Evolutionary conservation across 2,329 filamentous ascomycete species (phyloP), one percentile per base, ranked within the genome.

Genomic region (Neocatenulostroma microsporum): DNA sequence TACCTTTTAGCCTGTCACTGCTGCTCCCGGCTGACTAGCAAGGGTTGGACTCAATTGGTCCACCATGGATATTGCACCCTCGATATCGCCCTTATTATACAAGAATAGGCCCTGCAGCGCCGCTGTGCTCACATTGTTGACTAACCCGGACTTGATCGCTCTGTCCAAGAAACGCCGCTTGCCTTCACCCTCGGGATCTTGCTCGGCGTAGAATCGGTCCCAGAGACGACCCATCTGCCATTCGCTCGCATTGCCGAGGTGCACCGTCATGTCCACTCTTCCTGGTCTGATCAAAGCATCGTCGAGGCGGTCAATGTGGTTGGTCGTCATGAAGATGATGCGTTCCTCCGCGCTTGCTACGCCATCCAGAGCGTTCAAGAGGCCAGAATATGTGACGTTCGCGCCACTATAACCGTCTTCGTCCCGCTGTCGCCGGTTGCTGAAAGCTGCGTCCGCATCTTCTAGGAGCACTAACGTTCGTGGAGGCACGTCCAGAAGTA

Each of bases 271-370:
- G 61, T 98, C 91, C 1, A 98, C 87, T 32, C 91, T 76, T 1
- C 91, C 91, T 0, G 91, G 91, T 17, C 91, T 74, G 31, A 96
- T 85, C 27, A 98, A 65, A 3, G 91, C 91, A 42, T 86, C 82
- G 54, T 95, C 87, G 2, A 96, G 73, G 26, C 85, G 75, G 48
- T 95, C 87, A 24, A 94, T 78, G 55, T 95, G 86, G 55, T 98
- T 98, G 14, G 89, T 94, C 2, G 91, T 98, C 45, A 94, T 70
- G 61, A 98, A 94, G 1, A 93, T 79, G 44, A 98, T 84, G 36
- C 91, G 77, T 66, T 96, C 89, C 58, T 96, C 91, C 10, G 87
- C 85, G 34, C 88, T 93, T 5, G 87, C 87, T n/a, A 96, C 78
- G 2, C 91, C 91, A 46, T 98, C 91, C 11, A 72, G 55, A 3